Evolutionary conservation across 2,329 filamentous ascomycete genomes (phyloP).

Genomic region (Alternaria panax): DNA sequence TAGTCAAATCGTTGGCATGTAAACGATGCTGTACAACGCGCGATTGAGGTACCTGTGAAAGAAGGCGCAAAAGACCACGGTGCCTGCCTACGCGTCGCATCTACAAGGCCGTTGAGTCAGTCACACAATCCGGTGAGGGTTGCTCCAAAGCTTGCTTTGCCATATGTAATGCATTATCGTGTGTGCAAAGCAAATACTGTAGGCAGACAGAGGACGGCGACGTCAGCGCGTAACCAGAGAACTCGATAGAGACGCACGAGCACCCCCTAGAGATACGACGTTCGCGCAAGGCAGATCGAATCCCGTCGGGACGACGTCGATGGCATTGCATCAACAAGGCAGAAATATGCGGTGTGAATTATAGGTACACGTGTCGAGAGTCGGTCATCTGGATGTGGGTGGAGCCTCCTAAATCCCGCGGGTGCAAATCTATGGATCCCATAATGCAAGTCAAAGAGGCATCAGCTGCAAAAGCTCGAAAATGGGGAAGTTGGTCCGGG

Average conservation of each 20-base stretch:
- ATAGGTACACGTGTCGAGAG: slow-evolving; percentile 33
- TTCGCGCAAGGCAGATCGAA: slow-evolving; percentile 4
- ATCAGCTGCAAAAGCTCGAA: not conserved
- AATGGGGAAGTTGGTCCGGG: slow-evolving; percentile 7
- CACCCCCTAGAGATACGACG: not conserved
- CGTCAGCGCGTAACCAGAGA: slow-evolving; percentile 1
- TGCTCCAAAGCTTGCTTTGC: not conserved
- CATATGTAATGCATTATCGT: not conserved
- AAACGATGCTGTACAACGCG: slow-evolving; percentile 19
- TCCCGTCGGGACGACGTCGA: not conserved
- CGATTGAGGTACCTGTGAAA: not conserved
- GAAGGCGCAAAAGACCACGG: not conserved
- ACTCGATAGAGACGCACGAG: not conserved
- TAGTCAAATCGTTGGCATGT: not conserved
- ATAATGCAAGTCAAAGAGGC: slow-evolving; percentile 3
- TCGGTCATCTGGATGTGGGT: slow-evolving; percentile 17
- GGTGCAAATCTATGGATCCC: slow-evolving; percentile 2
- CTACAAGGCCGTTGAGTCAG: not conserved
- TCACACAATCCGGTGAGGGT: not conserved
- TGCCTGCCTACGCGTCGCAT: not conserved
- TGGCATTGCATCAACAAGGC: not conserved
- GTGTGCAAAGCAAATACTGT: slow-evolving; percentile 10
- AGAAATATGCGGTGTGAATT: slow-evolving; percentile 32
- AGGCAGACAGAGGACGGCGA: slow-evolving; percentile 12
- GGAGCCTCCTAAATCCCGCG: slow-evolving; percentile 1